phyloP scores from a whole-genome alignment of 2,329 filamentous ascomycete species.

The Didymosphaeria variabile region DNA sequence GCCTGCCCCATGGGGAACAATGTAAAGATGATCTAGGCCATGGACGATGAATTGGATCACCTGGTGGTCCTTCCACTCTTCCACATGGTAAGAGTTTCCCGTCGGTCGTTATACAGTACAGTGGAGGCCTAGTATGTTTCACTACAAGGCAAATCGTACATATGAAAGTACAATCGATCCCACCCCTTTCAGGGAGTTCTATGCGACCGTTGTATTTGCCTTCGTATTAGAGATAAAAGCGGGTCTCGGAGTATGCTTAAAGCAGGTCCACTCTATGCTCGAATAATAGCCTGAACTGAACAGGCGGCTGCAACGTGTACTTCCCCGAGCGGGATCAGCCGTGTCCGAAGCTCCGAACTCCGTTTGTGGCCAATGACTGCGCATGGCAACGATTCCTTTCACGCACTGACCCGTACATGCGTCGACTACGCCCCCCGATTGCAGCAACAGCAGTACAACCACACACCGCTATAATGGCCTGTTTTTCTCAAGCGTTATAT shows the following conservation, averaged over 20 bases:
- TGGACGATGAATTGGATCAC: background rate
- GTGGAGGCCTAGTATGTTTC: background rate
- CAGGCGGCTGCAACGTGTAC: background rate
- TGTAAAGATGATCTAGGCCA: background rate
- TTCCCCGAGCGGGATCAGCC: slow-evolving; percentile 5
- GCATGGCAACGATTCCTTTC: background rate
- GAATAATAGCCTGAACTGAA: background rate
- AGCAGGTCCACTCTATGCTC: background rate
- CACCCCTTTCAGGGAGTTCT: background rate
- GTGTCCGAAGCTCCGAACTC: background rate
- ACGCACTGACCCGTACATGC: slow-evolving; percentile 1
- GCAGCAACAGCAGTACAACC: background rate
- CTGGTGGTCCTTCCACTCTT: background rate
- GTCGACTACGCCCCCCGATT: too few relatives aligned
- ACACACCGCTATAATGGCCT: background rate
- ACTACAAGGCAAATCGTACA: background rate
- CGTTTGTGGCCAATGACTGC: background rate
- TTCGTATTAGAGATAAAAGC: background rate
- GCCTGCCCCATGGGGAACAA: background rate
- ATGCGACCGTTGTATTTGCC: background rate
- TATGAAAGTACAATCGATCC: background rate
- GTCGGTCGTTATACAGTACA: background rate
- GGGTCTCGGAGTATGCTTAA: background rate
- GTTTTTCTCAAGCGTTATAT: background rate
- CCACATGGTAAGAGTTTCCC: background rate